phyloP scores from a whole-genome alignment of 2,329 filamentous ascomycete genomes.

The Myriangium duriaei region DNA sequence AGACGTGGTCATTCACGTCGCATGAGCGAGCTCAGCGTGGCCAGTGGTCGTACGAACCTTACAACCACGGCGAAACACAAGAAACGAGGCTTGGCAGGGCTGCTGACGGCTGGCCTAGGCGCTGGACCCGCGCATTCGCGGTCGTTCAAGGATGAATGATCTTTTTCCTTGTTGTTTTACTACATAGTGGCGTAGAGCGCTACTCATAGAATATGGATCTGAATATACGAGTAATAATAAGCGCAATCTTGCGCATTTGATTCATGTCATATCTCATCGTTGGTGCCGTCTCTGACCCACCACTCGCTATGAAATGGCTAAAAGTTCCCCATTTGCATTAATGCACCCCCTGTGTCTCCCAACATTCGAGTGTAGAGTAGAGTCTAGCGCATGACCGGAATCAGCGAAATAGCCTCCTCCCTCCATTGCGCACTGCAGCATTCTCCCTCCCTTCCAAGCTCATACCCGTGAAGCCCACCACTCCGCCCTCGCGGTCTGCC shows the following conservation, averaged over 20 bases:
- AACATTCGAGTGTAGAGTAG: no score
- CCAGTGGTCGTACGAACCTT: background rate
- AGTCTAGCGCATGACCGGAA: no score
- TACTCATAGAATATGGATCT: no score
- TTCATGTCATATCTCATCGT: no score
- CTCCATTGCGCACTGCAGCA: constrained; percentile 32
- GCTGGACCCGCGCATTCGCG: background rate
- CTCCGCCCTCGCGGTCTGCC: constrained; percentile 48
- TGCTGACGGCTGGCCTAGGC: background rate
- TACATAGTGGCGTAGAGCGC: no score
- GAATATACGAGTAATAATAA: no score
- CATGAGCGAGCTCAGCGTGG: constrained; percentile 6
- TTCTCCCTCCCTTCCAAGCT: constrained; percentile 36
- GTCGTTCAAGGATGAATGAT: background rate
- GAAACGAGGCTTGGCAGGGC: background rate
- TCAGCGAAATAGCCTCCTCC: constrained; percentile 33
- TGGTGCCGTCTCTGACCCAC: no score
- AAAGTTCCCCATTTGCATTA: no score
- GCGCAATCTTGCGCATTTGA: no score
- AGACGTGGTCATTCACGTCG: constrained; percentile 1
- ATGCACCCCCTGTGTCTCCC: no score
- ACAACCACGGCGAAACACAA: background rate
- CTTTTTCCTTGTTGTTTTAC: no score
- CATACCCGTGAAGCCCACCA: constrained; percentile 38
- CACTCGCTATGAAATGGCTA: no score